Evolutionary conservation across 164 flowering plant genomes (phyloP), one percentile per base, ranked within the genome.

Genomic region (Brasenia schreberi): DNA sequence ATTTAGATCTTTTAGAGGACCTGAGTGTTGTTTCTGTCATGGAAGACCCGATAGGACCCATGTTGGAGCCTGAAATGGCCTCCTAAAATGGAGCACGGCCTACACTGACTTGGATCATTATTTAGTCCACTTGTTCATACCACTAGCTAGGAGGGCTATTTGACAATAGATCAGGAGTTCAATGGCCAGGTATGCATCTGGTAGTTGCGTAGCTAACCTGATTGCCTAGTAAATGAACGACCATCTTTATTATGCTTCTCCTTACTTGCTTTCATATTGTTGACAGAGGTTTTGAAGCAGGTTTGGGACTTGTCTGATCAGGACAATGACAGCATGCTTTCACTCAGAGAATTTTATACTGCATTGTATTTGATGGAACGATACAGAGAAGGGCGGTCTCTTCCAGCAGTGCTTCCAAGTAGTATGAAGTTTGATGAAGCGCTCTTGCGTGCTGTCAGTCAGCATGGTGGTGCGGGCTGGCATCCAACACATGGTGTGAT

Each of bases 241-340:
- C 64, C 45, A 39, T 72, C 49, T 52, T 66, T 27, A 70, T 65
- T 59, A 64, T 71, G 49, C 23, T 39, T 43, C 66, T 68, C 52
- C 58, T 18, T 66, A 44, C 53, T 49, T 49, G 16, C 56, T 49
- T 3, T 49, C 56, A 6, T 49, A 14, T 14, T 49, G 75, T 61
- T 77, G 11, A 27, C 89, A 94, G 98, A 91, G 87, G 84, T 94
- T 70, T 75, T 94, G 67, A 94, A 90, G 84, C 96, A 90, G 84
- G 98, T 93, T 12, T 93, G 98, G 98, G 96, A 93, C 75, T 82
- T 93, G 68, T 87, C 98, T 59, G 98, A 93, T 77, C 97, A 93
- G 76, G 98, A 93, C 77, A 83, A 78, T 72, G 98, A 93, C 71
- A 89, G 92, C 75, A 93, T 89, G 97, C 95, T 93, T 73, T 86